Percentiles rank a stretch among this genome's conserved stretches.
phyloP scores from a whole-genome alignment of 2,329 filamentous ascomycete genomes.

The Xylariaceae sp. region DNA sequence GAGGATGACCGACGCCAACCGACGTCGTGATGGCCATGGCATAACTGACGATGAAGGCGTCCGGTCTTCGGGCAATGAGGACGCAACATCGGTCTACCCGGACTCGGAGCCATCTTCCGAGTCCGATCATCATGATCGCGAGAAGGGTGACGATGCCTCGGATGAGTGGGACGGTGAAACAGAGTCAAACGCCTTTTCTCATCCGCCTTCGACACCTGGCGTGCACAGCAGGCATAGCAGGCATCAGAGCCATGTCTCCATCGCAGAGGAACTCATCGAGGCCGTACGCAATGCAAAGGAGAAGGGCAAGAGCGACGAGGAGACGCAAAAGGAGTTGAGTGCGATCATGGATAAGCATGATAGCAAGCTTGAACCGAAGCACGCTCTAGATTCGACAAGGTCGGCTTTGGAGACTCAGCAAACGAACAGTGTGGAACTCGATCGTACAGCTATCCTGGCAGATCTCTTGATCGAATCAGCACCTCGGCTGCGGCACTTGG shows the following conservation, averaged over 20 bases:
- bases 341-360: no score
- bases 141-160: constrained; percentile 1
- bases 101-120: not conserved
- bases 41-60: constrained; percentile 16
- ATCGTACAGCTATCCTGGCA: constrained; percentile 11
- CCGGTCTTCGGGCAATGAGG: constrained; percentile 14
- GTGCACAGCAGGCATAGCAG: no score
- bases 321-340: not conserved
- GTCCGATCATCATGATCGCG: constrained; percentile 1
- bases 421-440: not conserved
- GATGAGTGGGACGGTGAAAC: not conserved
- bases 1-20: no score
- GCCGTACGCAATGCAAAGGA: not conserved
- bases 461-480: constrained; percentile 20
- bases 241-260: no score
- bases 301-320: not conserved
- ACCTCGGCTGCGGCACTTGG: constrained; percentile 16
- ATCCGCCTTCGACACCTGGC: not conserved
- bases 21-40: not conserved
- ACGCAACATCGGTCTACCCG: constrained; percentile 9
- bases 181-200: not conserved
- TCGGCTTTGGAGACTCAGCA: no score
- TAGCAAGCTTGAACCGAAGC: no score
- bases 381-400: not conserved
- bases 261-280: not conserved